Conservation (phyloP, 352 stramenopile genomes). For the Globisporangium perplexum region DNA sequence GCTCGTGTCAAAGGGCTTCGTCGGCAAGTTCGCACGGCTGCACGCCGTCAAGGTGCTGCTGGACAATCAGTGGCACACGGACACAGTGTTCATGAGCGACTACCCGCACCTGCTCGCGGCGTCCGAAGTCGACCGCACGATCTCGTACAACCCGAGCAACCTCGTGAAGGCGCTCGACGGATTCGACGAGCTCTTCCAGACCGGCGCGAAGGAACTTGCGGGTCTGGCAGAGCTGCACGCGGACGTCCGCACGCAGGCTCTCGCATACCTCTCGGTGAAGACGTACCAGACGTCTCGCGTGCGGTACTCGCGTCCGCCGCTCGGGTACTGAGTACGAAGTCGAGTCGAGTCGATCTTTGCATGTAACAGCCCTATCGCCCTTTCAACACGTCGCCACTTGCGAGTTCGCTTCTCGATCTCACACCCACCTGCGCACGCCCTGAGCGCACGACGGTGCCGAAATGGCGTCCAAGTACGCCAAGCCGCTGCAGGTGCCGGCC, state of each 20-base stretch:
- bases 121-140: conserved; percentile 13
- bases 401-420: not conserved
- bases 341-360: not conserved
- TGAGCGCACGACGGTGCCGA: not conserved
- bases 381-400: not conserved
- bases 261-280: conserved; percentile 12
- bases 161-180: conserved; percentile 11
- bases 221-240: conserved; percentile 8
- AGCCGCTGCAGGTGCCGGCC: conserved; percentile 62
- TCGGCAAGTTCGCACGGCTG: conserved; percentile 22
- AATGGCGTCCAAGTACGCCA: conserved; percentile 85
- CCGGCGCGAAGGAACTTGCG: conserved; percentile 9
- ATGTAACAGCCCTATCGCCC: not conserved
- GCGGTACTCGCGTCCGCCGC: conserved; percentile 2
- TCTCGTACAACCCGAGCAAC: conserved; percentile 16
- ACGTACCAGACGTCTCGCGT: conserved; percentile 7
- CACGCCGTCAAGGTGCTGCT: conserved; percentile 23
- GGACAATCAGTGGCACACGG: conserved; percentile 20
- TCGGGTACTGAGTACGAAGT: not conserved
- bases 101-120: conserved; percentile 21
- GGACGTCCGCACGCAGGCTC: conserved; percentile 13
- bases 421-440: not conserved
- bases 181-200: conserved; percentile 11
- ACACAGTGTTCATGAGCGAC: conserved; percentile 25
- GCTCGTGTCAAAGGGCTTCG: conserved; percentile 13